Percentiles rank a stretch among this genome's conserved stretches.
Evolutionary conservation across 768 basidiomycete species (phyloP).

Genomic region (Tricholoma hemisulphureum): DNA sequence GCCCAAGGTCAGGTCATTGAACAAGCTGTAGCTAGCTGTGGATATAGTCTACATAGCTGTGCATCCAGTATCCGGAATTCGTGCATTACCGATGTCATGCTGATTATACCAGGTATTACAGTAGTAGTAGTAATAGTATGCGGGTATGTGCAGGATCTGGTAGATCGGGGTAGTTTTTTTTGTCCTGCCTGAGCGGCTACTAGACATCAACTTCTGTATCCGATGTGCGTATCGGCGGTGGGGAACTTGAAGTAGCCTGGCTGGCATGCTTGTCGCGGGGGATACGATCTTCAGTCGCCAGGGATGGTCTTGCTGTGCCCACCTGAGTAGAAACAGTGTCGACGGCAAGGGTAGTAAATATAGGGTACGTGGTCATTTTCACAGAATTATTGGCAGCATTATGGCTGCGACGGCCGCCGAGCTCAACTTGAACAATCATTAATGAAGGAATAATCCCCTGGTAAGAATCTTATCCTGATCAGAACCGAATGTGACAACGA

Average conservation of each 20-base stretch:
- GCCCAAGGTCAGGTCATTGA: too few relatives aligned
- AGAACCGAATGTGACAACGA: background rate
- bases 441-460: conserved; percentile 28
- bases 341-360: background rate
- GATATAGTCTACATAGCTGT: too few relatives aligned
- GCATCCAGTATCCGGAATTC: too few relatives aligned
- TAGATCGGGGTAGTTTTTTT: too few relatives aligned
- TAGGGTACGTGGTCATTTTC: background rate
- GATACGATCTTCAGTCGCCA: background rate
- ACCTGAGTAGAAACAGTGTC: background rate
- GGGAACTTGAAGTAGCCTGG: background rate
- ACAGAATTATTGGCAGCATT: background rate
- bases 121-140: too few relatives aligned
- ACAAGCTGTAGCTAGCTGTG: too few relatives aligned
- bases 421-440: conserved; percentile 26
- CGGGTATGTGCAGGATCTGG: too few relatives aligned
- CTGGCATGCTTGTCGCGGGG: background rate
- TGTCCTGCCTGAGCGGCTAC: too few relatives aligned
- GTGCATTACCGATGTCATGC: too few relatives aligned
- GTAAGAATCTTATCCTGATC: background rate
- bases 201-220: background rate
- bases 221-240: background rate
- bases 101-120: too few relatives aligned
- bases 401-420: conserved; percentile 5
- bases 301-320: background rate